Percentiles rank a stretch among this genome's conserved stretches.
Evolutionary conservation across 495 filamentous ascomycete species (phyloP).

Genomic region (Trichocladium uniseriatum): DNA sequence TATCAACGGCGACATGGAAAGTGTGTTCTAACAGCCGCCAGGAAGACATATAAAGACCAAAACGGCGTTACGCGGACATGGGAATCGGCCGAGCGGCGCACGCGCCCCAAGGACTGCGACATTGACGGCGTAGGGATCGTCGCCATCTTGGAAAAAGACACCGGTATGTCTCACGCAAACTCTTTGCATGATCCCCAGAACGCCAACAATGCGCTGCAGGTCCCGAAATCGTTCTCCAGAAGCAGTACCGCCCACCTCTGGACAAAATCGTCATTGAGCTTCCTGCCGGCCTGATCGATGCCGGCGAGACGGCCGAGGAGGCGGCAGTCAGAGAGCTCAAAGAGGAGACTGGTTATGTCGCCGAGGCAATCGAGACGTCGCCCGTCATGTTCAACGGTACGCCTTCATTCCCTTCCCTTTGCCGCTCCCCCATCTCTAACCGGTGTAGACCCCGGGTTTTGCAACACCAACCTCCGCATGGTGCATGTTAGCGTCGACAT

Average conservation of each 20-base stretch:
- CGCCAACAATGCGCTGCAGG: conserved; percentile 24
- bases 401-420: conserved; percentile 7
- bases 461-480: conserved; percentile 79
- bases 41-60: conserved; percentile 65
- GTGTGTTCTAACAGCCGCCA: conserved; percentile 21
- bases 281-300: conserved; percentile 80
- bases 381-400: conserved; percentile 79
- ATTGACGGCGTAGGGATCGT: conserved; percentile 90
- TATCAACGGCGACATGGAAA: background rate
- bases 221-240: conserved; percentile 72
- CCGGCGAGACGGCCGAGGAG: conserved; percentile 65
- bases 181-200: background rate
- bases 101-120: conserved; percentile 55
- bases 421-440: background rate
- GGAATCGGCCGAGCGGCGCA: conserved; percentile 73
- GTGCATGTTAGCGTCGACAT: conserved; percentile 75
- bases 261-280: conserved; percentile 72
- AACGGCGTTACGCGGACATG: conserved; percentile 60
- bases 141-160: conserved; percentile 67
- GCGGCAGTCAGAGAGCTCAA: conserved; percentile 81
- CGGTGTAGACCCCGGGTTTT: conserved; percentile 59
- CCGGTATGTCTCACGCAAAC: conserved; percentile 20
- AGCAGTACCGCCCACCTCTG: conserved; percentile 80
- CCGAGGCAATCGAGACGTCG: conserved; percentile 54
- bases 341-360: conserved; percentile 91